Conservation (phyloP, 345 rosid genomes). For the Rhodamnia rubescens region DNA sequence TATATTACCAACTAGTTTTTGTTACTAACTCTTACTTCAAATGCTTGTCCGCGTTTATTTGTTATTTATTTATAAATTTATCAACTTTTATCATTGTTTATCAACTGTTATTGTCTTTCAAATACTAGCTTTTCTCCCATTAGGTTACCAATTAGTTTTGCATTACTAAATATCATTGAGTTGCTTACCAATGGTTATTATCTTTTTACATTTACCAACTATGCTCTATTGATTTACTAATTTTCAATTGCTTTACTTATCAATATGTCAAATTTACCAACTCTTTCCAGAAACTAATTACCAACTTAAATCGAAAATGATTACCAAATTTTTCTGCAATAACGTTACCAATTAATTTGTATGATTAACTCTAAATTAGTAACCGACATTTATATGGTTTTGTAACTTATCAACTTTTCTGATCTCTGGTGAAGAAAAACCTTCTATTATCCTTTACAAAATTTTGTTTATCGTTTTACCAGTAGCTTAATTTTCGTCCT, state of each 20-base stretch:
- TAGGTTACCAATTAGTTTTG: not conserved
- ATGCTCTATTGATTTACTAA: accelerated
- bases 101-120: not conserved
- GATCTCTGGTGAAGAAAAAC: not conserved
- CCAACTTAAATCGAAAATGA: accelerated
- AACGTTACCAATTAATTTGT: not conserved
- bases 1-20: not conserved
- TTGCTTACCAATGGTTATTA: accelerated
- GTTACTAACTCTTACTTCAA: not conserved
- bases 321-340: not conserved
- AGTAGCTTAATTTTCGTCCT: not conserved
- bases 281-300: not conserved
- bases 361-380: not conserved
- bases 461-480: not conserved
- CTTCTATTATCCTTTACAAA: accelerated
- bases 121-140: not conserved
- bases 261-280: not conserved
- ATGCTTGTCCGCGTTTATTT: accelerated
- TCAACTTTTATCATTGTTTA: not conserved
- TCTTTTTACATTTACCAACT: accelerated
- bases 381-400: not conserved
- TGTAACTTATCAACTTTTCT: not conserved
- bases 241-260: not conserved
- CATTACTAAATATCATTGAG: not conserved
- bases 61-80: not conserved